Conservation (phyloP, 805 yeast genomes). For the Saccharomycopsis oosterbeekiorum region DNA sequence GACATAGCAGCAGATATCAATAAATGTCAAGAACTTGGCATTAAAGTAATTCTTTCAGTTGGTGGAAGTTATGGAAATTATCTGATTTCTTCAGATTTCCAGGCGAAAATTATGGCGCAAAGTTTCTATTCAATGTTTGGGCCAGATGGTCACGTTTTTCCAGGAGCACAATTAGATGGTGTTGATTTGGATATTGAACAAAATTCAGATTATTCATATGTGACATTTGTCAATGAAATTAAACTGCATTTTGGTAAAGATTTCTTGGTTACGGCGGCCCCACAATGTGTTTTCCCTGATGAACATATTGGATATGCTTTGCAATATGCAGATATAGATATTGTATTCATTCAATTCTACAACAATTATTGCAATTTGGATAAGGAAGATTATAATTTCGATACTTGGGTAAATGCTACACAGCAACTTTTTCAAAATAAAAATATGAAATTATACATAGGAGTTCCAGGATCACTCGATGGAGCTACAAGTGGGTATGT, state of each 20-base stretch:
- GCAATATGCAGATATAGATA: constrained; percentile 56
- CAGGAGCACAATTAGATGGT: constrained; percentile 69
- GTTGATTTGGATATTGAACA: constrained; percentile 87
- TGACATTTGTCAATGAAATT: constrained; percentile 38
- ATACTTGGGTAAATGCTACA: constrained; percentile 65
- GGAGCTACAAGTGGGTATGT: constrained; percentile 4
- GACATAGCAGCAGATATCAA: constrained; percentile 61
- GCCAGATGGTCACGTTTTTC: constrained; percentile 28
- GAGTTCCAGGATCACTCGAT: constrained; percentile 32
- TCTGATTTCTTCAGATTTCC: background rate
- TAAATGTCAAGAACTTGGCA: constrained; percentile 68
- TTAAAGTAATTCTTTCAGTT: constrained; percentile 62
- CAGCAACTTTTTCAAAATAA: constrained; percentile 49
- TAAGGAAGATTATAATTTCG: constrained; percentile 45
- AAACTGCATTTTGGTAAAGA: constrained; percentile 29
- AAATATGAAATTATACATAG: constrained; percentile 51
- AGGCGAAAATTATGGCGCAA: constrained; percentile 5
- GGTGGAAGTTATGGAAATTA: constrained; percentile 62
- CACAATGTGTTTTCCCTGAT: constrained; percentile 87
- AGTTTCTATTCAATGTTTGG: constrained; percentile 8
- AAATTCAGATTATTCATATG: constrained; percentile 50
- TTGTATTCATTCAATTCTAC: constrained; percentile 80
- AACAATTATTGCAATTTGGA: constrained; percentile 63
- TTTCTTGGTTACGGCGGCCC: constrained; percentile 80
- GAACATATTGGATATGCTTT: constrained; percentile 51